Evolutionary conservation across 352 stramenopile species (phyloP).

Genomic region (Globisporangium polare): DNA sequence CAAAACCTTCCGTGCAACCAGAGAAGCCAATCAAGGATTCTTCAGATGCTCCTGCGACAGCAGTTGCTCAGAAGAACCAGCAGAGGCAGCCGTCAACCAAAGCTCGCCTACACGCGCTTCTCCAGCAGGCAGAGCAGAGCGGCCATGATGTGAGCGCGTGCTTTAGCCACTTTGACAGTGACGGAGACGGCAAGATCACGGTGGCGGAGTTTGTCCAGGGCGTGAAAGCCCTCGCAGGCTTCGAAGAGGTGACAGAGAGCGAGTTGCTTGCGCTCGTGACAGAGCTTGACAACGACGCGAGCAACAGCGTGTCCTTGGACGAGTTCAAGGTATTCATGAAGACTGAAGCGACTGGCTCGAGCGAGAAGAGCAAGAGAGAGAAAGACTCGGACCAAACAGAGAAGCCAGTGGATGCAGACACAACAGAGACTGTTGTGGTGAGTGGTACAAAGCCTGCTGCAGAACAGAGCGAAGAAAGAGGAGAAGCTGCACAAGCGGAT

Average conservation of each 20-base stretch:
- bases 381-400: background rate
- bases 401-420: background rate
- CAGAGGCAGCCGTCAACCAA: background rate
- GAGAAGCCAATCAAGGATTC: background rate
- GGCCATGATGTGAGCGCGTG: slow-evolving; percentile 43
- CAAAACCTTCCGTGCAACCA: background rate
- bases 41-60: background rate
- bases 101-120: slow-evolving; percentile 19
- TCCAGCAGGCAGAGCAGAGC: slow-evolving; percentile 36
- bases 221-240: slow-evolving; percentile 42
- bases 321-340: slow-evolving; percentile 55
- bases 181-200: slow-evolving; percentile 56
- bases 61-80: background rate
- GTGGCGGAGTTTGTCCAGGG: slow-evolving; percentile 47
- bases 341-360: background rate
- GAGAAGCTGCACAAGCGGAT: background rate
- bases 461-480: background rate
- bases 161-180: slow-evolving; percentile 73
- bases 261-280: slow-evolving; percentile 40
- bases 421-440: background rate
- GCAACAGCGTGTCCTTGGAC: slow-evolving; percentile 47
- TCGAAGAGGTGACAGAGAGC: slow-evolving; percentile 31
- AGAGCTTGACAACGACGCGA: slow-evolving; percentile 44
- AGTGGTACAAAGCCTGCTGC: background rate
- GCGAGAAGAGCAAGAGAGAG: background rate